Evolutionary conservation across 805 yeast species (phyloP), one percentile per base, ranked within the genome.

Genomic region (Cyberlindnera sargentensis): DNA sequence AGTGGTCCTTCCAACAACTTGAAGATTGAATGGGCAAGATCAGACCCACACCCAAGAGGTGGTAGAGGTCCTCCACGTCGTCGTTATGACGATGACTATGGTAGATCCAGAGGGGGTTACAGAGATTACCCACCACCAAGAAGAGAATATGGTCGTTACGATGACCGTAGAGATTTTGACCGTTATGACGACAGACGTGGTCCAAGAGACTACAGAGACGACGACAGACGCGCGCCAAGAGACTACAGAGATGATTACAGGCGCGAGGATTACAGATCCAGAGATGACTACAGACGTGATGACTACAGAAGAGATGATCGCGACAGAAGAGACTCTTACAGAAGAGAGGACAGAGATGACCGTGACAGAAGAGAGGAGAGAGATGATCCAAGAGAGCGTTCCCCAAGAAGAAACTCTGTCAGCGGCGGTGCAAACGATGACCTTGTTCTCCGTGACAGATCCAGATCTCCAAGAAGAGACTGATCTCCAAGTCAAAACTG

Each of bases 21-120:
- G 47, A 67, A 63, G 25, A 78, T 78, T 28, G 78, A 77, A 60
- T 63, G 73, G 62, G 83, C 83, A 7, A 71, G 72, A 52, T 73
- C 78, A 11, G 75, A 75, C 47, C 81, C 82, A 5, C 71, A 64
- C 47, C 61, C 68, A 9, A 40, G 50, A 44, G 43, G 56, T 35
- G 41, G 42, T 24, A 39, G 31, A 24, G 42, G 44, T 37, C 39
- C 39, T 20, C 47, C 45, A 37, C 44, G 55, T 43, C 40, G 50
- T 20, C 44, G 47, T n/a, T 42, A 46, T 31, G 48, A 45, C 38
- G 47, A 41, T 33, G 20, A 15, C 20, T 15, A 15, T 15, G 20
- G 20, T 15, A 31, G 33, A 31, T 11, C 20, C 10, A n/a, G 11
- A 11, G 20, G 20, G 2, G 10, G 15, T 20, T n/a, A 31, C 33